Conservation (phyloP, 768 basidiomycete species). For the Lactarius deliciosus region DNA sequence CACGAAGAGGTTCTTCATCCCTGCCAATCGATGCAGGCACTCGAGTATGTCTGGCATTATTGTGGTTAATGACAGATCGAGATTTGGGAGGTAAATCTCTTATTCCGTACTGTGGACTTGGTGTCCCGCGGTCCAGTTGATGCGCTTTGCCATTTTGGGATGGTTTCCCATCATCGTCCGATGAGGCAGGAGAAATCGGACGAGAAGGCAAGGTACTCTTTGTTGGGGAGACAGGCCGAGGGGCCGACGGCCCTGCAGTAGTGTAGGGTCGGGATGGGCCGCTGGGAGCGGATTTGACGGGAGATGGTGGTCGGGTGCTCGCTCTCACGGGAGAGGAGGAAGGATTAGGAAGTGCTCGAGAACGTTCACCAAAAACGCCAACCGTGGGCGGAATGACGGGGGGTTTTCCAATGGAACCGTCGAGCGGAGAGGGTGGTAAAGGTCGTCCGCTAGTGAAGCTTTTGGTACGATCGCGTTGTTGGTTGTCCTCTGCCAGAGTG, state of each 20-base stretch:
- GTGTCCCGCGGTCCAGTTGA: constrained; percentile 15
- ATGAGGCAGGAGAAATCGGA: constrained; percentile 26
- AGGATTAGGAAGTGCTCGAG: constrained; percentile 21
- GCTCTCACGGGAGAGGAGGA: constrained; percentile 12
- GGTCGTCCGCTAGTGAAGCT: constrained; percentile 27
- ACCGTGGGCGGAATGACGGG: constrained; percentile 20
- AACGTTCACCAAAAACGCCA: constrained; percentile 5
- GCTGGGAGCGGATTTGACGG: constrained; percentile 20
- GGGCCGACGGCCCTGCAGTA: constrained; percentile 8
- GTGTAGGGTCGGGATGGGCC: constrained; percentile 17
- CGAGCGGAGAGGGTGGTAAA: constrained; percentile 27
- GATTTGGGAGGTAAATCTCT: constrained; percentile 28
- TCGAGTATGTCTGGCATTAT: constrained; percentile 19
- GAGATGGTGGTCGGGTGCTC: constrained; percentile 17
- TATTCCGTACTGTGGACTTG: constrained; percentile 31
- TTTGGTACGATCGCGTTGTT: constrained; percentile 25
- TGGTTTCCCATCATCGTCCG: constrained; percentile 21
- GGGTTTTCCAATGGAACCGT: constrained; percentile 20
- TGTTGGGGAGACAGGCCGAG: constrained; percentile 15
- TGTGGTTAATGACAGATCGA: constrained; percentile 24
- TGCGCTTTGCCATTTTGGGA: constrained; percentile 18
- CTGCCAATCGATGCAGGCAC: constrained; percentile 17
- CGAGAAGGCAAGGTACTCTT: constrained; percentile 17
- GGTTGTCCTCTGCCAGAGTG: not conserved
- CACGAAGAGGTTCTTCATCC: constrained; percentile 20